These are phyloP conservation scores for Scheffersomyces quercinus DNA, from an alignment of 1,139 yeast genomes.

Conservation along the genomic window DNA sequence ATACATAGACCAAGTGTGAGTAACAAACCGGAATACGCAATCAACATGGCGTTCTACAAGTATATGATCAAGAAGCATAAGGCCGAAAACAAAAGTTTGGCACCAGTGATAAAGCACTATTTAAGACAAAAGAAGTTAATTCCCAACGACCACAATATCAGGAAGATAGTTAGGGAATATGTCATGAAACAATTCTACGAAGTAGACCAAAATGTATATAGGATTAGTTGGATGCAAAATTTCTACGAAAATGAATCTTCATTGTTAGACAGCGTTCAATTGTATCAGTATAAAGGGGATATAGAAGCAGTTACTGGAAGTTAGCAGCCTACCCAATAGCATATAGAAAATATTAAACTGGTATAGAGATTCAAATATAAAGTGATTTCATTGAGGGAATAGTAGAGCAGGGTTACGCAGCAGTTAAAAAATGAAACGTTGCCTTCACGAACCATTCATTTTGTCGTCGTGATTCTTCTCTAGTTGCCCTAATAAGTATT, in stretches of 20 bases:
- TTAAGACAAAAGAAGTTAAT: conserved; percentile 29
- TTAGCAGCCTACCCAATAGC: no score
- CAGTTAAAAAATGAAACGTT: no score
- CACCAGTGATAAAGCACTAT: conserved; percentile 16
- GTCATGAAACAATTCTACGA: conserved; percentile 34
- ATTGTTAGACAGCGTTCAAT: neutral
- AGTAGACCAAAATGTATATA: conserved; percentile 13
- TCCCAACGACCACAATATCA: conserved; percentile 34
- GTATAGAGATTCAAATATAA: no score
- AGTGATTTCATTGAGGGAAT: no score
- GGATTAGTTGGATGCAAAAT: conserved; percentile 25
- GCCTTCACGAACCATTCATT: no score
- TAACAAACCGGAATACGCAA: conserved; percentile 3
- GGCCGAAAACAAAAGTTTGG: conserved; percentile 12
- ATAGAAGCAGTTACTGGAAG: no score
- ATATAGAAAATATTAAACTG: no score
- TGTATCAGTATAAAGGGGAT: no score
- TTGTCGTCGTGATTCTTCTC: no score
- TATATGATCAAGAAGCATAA: conserved; percentile 26
- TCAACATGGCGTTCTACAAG: conserved; percentile 32
- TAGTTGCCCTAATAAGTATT: no score
- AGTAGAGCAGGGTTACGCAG: no score
- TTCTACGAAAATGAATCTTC: conserved; percentile 18
- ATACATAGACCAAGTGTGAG: conserved; percentile 7
- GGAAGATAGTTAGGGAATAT: conserved; percentile 30